phyloP scores from a whole-genome alignment of 2,329 filamentous ascomycete genomes.

The Pseudogymnoascus sp. region DNA sequence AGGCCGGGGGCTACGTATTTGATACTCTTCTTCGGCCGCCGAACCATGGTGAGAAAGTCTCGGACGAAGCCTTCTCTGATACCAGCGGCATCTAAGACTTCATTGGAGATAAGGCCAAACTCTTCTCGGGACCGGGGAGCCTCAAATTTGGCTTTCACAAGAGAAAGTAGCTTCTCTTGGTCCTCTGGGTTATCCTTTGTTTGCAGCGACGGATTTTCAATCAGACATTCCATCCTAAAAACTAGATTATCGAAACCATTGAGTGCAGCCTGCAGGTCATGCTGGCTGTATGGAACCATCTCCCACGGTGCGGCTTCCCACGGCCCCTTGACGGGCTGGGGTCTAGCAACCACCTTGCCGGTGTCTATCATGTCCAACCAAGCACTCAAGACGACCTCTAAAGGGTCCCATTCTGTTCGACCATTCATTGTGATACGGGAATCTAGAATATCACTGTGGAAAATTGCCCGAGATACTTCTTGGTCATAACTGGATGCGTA shows the following conservation, averaged over 20 bases:
- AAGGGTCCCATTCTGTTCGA: slow-evolving; percentile 17
- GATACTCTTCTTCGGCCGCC: slow-evolving; percentile 10
- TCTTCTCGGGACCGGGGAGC: not conserved
- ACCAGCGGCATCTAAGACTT: slow-evolving; percentile 10
- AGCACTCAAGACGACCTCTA: slow-evolving; percentile 17
- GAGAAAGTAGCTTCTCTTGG: slow-evolving; percentile 10
- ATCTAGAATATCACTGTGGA: slow-evolving; percentile 10
- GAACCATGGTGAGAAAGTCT: slow-evolving; percentile 11
- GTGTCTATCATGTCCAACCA: slow-evolving; percentile 18
- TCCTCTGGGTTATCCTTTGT: slow-evolving; percentile 11
- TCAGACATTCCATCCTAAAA: slow-evolving; percentile 8
- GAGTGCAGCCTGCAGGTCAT: slow-evolving; percentile 5
- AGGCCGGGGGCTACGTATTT: slow-evolving; percentile 13
- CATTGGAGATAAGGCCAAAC: slow-evolving; percentile 9
- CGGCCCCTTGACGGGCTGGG: not conserved
- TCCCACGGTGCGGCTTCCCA: slow-evolving; percentile 16
- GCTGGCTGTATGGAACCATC: slow-evolving; percentile 14
- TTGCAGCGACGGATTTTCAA: slow-evolving; percentile 8
- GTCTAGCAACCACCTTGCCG: slow-evolving; percentile 15
- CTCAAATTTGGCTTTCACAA: slow-evolving; percentile 6
- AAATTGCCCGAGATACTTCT: slow-evolving; percentile 14
- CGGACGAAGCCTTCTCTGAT: slow-evolving; percentile 12
- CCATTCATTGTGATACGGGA: slow-evolving; percentile 12
- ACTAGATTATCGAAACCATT: slow-evolving; percentile 11
- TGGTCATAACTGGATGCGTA: slow-evolving; percentile 15